A percentile compares a stretch with the other conserved stretches of the same genome.
phyloP scores from a whole-genome alignment of 345 rosid species.

The Sisymbrium irio region DNA sequence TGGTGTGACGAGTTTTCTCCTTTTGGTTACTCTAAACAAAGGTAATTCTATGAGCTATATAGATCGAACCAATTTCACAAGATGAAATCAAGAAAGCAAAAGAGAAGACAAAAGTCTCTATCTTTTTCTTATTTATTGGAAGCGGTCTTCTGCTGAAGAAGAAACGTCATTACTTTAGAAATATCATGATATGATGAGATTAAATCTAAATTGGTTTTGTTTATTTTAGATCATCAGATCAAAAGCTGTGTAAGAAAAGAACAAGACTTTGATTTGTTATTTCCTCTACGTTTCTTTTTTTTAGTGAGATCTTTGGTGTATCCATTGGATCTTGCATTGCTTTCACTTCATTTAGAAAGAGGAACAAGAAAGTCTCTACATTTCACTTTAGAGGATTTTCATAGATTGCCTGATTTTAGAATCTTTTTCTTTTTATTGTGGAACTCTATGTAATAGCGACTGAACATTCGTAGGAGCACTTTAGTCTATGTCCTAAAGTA shows the following conservation, averaged over 20 bases:
- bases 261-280: not conserved
- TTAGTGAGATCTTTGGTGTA: not conserved
- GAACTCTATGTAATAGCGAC: conserved; percentile 42
- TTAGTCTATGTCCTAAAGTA: conserved; percentile 39
- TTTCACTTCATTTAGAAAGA: conserved; percentile 10
- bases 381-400: conserved; percentile 14
- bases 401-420: conserved; percentile 21
- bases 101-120: not conserved
- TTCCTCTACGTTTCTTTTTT: not conserved
- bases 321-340: conserved; percentile 24
- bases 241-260: not conserved
- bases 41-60: conserved; percentile 6
- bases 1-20: conserved; percentile 5
- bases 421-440: not conserved
- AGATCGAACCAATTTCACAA: conserved; percentile 16
- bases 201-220: conserved; percentile 13
- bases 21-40: not conserved
- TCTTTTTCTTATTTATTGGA: not conserved
- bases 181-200: conserved; percentile 2
- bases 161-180: not conserved
- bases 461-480: conserved; percentile 33
- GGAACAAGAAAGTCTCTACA: conserved; percentile 10
- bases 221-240: conserved; percentile 18
- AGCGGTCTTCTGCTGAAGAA: conserved; percentile 9
- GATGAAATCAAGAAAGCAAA: not conserved